These are phyloP conservation scores for Chamaenerion angustifolium DNA, from an alignment of 345 rosid genomes.

Conservation along the genomic window DNA sequence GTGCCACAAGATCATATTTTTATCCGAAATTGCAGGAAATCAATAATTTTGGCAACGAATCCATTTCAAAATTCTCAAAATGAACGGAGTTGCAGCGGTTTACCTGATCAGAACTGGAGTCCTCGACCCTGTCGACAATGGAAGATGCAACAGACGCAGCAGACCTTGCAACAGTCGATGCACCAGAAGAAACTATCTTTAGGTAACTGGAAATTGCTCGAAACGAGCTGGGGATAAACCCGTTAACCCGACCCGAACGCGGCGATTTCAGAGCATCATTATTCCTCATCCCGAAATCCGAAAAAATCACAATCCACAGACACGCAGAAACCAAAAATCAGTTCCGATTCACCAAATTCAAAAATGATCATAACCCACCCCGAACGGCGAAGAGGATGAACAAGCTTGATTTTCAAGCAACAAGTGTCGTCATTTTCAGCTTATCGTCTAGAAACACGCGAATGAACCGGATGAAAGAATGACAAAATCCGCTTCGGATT, in stretches of 20 bases:
- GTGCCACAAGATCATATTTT: too few relatives aligned
- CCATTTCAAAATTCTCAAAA: too few relatives aligned
- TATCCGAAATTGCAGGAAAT: too few relatives aligned
- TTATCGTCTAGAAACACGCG: background rate
- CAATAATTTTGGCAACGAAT: too few relatives aligned
- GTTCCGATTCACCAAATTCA: constrained; percentile 22
- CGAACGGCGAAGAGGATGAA: background rate
- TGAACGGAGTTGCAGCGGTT: background rate
- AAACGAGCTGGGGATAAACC: constrained; percentile 63
- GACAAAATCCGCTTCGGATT: background rate
- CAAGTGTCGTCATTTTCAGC: constrained; percentile 8
- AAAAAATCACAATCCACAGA: constrained; percentile 13
- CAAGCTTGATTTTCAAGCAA: constrained; percentile 5
- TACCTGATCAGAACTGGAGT: constrained; percentile 60
- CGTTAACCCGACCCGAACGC: constrained; percentile 12
- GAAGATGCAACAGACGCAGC: constrained; percentile 76
- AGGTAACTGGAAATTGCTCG: constrained; percentile 66
- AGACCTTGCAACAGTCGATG: constrained; percentile 78
- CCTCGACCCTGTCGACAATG: constrained; percentile 53
- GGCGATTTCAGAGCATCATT: constrained; percentile 30
- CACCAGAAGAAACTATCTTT: constrained; percentile 76
- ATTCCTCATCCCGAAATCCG: constrained; percentile 47
- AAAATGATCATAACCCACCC: constrained; percentile 29
- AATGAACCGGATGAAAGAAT: background rate
- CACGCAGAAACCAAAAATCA: constrained; percentile 18